A percentile compares a stretch with the other conserved stretches of the same genome.
These are phyloP conservation scores for Brettanomyces naardenensis DNA, from an alignment of 805 yeast genomes.

Conservation along the genomic window DNA sequence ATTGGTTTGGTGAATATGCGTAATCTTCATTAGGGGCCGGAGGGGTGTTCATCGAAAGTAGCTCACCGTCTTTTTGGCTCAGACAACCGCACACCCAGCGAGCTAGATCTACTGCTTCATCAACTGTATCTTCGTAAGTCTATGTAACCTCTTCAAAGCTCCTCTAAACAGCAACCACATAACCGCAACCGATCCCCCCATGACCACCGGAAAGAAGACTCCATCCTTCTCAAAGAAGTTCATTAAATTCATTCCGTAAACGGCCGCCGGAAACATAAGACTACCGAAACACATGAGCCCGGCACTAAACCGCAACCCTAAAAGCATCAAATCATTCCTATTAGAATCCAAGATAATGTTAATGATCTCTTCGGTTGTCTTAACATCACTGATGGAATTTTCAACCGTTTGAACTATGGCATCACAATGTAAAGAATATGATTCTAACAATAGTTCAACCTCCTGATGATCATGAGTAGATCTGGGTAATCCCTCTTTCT, in stretches of 20 bases:
- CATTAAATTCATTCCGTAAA: constrained; percentile 94
- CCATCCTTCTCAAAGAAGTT: constrained; percentile 82
- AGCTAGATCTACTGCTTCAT: no score
- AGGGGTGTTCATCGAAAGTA: no score
- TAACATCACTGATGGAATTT: constrained; percentile 70
- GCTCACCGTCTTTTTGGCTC: no score
- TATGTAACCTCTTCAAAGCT: constrained; percentile 50
- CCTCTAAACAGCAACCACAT: constrained; percentile 39
- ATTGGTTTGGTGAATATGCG: no score
- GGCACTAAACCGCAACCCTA: constrained; percentile 76
- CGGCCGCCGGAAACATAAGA: constrained; percentile 72
- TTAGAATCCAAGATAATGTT: constrained; percentile 90
- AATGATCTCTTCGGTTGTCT: constrained; percentile 90
- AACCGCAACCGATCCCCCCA: constrained; percentile 33
- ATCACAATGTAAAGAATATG: constrained; percentile 85
- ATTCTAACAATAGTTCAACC: constrained; percentile 82
- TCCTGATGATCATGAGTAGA: constrained; percentile 68
- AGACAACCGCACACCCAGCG: no score
- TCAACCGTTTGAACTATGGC: constrained; percentile 90
- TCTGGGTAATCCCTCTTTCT: constrained; percentile 34
- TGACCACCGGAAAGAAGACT: constrained; percentile 55
- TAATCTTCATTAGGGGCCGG: no score
- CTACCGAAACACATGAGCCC: constrained; percentile 78
- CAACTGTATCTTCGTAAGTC: constrained; percentile 57
- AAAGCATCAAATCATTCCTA: constrained; percentile 84